Conservation (phyloP, 2,329 filamentous ascomycete species). For the Penicillium sp. region DNA sequence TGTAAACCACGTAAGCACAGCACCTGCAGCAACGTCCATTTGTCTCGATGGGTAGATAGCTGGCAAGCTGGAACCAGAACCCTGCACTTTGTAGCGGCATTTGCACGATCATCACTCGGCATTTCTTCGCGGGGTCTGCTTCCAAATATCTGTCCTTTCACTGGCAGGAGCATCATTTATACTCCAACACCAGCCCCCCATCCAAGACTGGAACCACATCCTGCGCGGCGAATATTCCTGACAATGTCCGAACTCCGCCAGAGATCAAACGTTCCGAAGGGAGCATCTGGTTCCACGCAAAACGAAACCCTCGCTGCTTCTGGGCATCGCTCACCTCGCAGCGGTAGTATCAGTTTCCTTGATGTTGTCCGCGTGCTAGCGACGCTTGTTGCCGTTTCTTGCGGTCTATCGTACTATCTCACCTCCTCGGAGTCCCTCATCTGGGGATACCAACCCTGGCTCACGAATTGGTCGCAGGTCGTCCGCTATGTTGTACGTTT, state of each 20-base stretch:
- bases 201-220: slow-evolving; percentile 23
- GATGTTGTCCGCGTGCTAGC: slow-evolving; percentile 73
- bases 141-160: slow-evolving; percentile 14
- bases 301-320: slow-evolving; percentile 15
- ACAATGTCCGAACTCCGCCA: slow-evolving; percentile 32
- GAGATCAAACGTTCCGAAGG: slow-evolving; percentile 5
- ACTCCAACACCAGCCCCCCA: slow-evolving; percentile 24
- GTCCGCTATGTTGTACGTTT: slow-evolving; percentile 64
- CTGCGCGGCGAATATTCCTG: slow-evolving; percentile 24
- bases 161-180: background rate
- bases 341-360: slow-evolving; percentile 51
- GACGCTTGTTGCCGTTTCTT: slow-evolving; percentile 69
- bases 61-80: background rate
- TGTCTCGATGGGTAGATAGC: background rate
- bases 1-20: background rate
- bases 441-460: slow-evolving; percentile 72
- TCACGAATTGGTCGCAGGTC: slow-evolving; percentile 62
- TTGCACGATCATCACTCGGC: background rate
- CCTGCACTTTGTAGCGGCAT: background rate
- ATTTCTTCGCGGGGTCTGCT: background rate
- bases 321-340: slow-evolving; percentile 12
- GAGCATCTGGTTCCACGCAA: slow-evolving; percentile 14
- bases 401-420: slow-evolving; percentile 75
- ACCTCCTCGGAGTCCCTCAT: slow-evolving; percentile 71
- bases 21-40: background rate